Evolutionary conservation across 2,329 filamentous ascomycete genomes (phyloP), one percentile per base, ranked within the genome.

Genomic region (Talaromyces sp.): DNA sequence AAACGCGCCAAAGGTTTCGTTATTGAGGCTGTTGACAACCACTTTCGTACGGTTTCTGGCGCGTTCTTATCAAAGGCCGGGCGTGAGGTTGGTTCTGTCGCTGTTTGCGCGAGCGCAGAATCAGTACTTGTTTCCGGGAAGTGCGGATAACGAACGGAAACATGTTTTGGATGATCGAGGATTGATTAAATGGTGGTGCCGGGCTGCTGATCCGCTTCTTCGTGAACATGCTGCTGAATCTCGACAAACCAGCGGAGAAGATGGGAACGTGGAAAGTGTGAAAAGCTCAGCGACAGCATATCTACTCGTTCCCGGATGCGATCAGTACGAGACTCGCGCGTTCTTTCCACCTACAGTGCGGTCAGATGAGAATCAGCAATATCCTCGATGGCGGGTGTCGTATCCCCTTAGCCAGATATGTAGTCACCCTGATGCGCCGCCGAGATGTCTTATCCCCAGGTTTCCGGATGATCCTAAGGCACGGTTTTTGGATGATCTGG

Each of bases 401-500:
- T 87, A 90, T 37, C 86, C 95, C 13, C 84, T 91, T 0, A 85
- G 90, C 59, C 88, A 93, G 1, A 85, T 98, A 27, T 87, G 89
- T 65, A 88, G 89, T 70, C 80, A 84, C 13, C 82, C 84, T 8
- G 24, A 63, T 31, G 87, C 92, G 3, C 91, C 93, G 5, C 90
- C 91, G 0, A 85, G 93, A 66, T 96, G 91, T 74, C 82, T 98
- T 8, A 89, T 99, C 5, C 95, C 95, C 1, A 89, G 90, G 24
- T 97, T 96, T 68, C 95, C 95, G 0, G 95, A 99, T 75, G 95
- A 99, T 68, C 95, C 95, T 0, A 99, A 99, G 75, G 88, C 93
- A 1, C 87, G 95, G 5, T 98, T 93, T 73, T 84, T 96, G 54
- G 86, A 92, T 66, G 94, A 98, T 73, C 81, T 99, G 3, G 94